A percentile compares a stretch with the other conserved stretches of the same genome.
Evolutionary conservation across 2,329 filamentous ascomycete genomes (phyloP).

Genomic region (Talaromyces sp.): DNA sequence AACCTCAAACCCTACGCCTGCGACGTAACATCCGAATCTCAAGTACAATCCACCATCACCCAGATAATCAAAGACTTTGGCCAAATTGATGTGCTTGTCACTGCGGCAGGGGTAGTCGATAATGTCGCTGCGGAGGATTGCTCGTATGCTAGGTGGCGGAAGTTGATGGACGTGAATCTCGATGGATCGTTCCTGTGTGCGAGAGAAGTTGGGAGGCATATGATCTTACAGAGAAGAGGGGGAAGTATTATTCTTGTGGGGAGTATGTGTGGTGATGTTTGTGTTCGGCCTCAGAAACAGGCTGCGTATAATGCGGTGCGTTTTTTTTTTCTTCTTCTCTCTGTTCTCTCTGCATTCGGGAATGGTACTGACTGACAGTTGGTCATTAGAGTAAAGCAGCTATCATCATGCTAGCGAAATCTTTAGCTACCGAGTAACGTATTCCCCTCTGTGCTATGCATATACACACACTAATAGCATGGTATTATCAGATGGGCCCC

Average conservation of each 20-base stretch:
- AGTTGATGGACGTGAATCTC: background rate
- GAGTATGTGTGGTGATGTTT: constrained; percentile 29
- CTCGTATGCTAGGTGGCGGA: background rate
- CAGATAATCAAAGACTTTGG: background rate
- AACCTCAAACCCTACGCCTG: background rate
- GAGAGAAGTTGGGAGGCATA: background rate
- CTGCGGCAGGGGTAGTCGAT: background rate
- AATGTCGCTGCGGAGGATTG: background rate
- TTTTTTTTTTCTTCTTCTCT: background rate
- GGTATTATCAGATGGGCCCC: constrained; percentile 24
- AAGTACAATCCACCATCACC: background rate
- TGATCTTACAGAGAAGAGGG: background rate
- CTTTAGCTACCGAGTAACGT: background rate
- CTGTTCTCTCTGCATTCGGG: background rate
- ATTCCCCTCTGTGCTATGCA: background rate
- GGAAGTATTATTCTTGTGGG: constrained; percentile 24
- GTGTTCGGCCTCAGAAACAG: constrained; percentile 34
- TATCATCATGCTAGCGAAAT: background rate
- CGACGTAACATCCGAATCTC: background rate
- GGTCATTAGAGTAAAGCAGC: background rate
- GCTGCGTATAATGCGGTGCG: constrained; percentile 34
- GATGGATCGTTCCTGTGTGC: background rate
- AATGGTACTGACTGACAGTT: background rate
- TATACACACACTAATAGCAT: too few relatives aligned
- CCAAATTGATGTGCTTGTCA: background rate